Evolutionary conservation across 2,329 filamentous ascomycete species (phyloP).

Genomic region (Penicillium sp.): DNA sequence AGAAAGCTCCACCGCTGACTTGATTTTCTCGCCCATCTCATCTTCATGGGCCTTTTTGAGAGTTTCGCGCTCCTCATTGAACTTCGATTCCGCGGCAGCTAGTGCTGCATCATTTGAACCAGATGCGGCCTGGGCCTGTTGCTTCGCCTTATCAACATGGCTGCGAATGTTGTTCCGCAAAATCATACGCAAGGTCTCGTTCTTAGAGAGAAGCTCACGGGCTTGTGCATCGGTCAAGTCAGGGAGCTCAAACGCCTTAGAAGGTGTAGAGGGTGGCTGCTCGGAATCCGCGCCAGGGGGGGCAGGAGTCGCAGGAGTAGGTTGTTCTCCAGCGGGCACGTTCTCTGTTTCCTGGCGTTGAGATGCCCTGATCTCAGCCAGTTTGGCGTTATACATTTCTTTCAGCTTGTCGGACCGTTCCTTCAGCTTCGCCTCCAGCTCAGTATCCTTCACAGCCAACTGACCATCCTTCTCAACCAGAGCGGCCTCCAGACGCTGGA

Average conservation of each 20-base stretch:
- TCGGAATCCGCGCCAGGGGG: conserved; percentile 25
- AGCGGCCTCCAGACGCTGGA: conserved; percentile 57
- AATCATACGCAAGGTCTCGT: conserved; percentile 54
- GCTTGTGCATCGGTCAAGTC: conserved; percentile 55
- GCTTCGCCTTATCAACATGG: conserved; percentile 46
- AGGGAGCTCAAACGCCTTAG: conserved; percentile 40
- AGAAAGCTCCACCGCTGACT: conserved; percentile 67
- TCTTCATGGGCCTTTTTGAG: conserved; percentile 56
- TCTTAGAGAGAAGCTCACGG: conserved; percentile 54
- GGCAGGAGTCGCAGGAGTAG: conserved; percentile 26
- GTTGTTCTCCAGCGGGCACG: conserved; percentile 49
- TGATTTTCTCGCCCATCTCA: conserved; percentile 63
- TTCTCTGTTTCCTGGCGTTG: conserved; percentile 56
- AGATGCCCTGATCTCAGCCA: conserved; percentile 59
- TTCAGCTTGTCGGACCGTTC: conserved; percentile 63
- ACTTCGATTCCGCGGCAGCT: conserved; percentile 43
- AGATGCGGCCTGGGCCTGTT: conserved; percentile 33
- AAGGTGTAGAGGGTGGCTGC: conserved; percentile 33
- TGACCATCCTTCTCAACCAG: conserved; percentile 53
- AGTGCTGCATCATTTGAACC: conserved; percentile 40
- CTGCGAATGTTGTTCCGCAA: conserved; percentile 63
- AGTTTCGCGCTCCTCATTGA: conserved; percentile 45
- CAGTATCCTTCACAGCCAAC: conserved; percentile 53
- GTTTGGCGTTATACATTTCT: conserved; percentile 69
- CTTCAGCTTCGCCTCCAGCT: conserved; percentile 55